Evolutionary conservation across 495 filamentous ascomycete genomes (phyloP).

Genomic region (Podospora anserina): DNA sequence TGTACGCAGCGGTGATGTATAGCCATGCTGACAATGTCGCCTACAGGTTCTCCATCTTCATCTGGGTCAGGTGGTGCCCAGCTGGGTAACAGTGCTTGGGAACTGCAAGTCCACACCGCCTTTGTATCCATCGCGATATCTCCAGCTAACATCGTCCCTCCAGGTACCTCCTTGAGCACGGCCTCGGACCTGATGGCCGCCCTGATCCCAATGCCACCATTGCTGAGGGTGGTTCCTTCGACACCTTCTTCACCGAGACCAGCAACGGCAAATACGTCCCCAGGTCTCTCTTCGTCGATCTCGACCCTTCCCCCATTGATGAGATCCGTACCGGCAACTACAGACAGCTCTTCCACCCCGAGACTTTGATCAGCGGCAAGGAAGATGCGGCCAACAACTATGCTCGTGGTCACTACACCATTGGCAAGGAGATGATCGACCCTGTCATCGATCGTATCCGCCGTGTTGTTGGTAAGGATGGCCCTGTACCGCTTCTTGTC

Average conservation of each 20-base stretch:
- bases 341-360: constrained; percentile 85
- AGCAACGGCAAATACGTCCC: constrained; percentile 85
- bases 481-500: background rate
- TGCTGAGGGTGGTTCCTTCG: constrained; percentile 67
- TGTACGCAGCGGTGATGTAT: background rate
- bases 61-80: constrained; percentile 88
- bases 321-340: constrained; percentile 83
- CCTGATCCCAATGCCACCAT: constrained; percentile 60
- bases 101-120: constrained; percentile 71
- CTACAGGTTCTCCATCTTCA: constrained; percentile 80
- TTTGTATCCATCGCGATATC: constrained; percentile 6
- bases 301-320: constrained; percentile 88
- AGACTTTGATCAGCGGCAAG: constrained; percentile 83
- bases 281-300: constrained; percentile 82
- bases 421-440: constrained; percentile 88
- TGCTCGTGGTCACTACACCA: constrained; percentile 89
- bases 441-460: constrained; percentile 80
- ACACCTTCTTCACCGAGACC: constrained; percentile 91
- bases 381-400: constrained; percentile 96
- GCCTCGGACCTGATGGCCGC: constrained; percentile 72
- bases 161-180: constrained; percentile 90
- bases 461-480: constrained; percentile 66
- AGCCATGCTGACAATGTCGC: background rate
- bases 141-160: constrained; percentile 18
- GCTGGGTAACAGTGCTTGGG: constrained; percentile 93